Base-by-base conservation (phyloP, 1,284 basidiomycete species). In the Moesziomyces globuligerus region DNA sequence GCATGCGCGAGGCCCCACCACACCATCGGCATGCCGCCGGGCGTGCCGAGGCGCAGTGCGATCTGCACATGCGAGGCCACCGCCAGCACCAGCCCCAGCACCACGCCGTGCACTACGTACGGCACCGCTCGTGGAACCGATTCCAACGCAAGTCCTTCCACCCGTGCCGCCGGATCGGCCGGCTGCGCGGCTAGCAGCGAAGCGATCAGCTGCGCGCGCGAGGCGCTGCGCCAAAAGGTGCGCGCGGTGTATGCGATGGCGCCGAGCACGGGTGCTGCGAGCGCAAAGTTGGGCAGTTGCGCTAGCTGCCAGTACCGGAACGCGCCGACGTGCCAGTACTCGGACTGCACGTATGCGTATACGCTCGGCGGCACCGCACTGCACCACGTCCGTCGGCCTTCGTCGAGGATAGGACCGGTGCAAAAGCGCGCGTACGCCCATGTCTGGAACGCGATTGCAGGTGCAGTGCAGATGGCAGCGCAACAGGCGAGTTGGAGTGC, bases 31-130 rank as follows among this genome's bases (percentile, higher is more conserved):
- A 94, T 86, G 2, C 72, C 75, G 1, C 79, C 79, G 0, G 91
- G 88, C 0, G 90, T 87, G 9, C 90, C 88, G 11, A 92, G 85
- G 4, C 95, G 89, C 3, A 98, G 87, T 1, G 90, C 86, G 67
- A 98, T 98, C 81, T 98, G 95, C 0, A 90, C 90, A 78, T 98
- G 93, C 0, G 93, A 90, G 5, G 87, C 86, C 76, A 94, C 87
- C 9, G 94, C 84, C 20, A 98, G 85, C 18, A 90, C 84, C 25
- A 36, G 3, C 0, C 86, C 79, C 7, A 87, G 86, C 46, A 91
- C 84, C 29, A 87, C 71, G 17, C 89, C 78, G 20, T 90, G 88
- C 72, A 93, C 88, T 0, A 89, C 87, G 81, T 92, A 89, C 0
- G 92, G 90, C 0, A 86, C 70, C 20, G 84, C 48, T 20, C 2